Evolutionary conservation across 2,329 filamentous ascomycete species (phyloP).

Genomic region (Pseudomassariella vexata): DNA sequence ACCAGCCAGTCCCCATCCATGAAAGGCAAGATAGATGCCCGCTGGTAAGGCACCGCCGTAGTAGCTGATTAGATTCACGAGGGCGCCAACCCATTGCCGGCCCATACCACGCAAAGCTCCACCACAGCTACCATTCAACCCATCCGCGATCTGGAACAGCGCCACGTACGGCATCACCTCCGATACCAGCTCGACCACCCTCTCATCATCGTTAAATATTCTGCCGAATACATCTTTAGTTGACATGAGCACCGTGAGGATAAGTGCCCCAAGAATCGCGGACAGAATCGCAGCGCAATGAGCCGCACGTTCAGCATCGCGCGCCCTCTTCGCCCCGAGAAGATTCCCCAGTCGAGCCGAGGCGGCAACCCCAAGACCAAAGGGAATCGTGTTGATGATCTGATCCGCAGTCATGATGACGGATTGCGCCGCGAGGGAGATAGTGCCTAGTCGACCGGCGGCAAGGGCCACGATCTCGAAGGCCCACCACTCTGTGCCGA

Average conservation of each 20-base stretch:
- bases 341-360: slow-evolving; percentile 76
- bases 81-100: slow-evolving; percentile 75
- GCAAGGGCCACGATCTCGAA: slow-evolving; percentile 86
- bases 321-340: slow-evolving; percentile 61
- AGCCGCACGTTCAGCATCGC: slow-evolving; percentile 64
- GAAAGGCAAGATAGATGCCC: slow-evolving; percentile 7
- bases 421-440: slow-evolving; percentile 74
- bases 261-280: slow-evolving; percentile 59
- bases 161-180: slow-evolving; percentile 81
- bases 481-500: slow-evolving; percentile 92
- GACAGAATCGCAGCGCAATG: slow-evolving; percentile 72
- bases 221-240: slow-evolving; percentile 68
- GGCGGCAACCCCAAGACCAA: slow-evolving; percentile 78
- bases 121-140: slow-evolving; percentile 78
- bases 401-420: slow-evolving; percentile 90
- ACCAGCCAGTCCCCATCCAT: slow-evolving; percentile 32
- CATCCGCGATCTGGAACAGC: slow-evolving; percentile 85
- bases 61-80: slow-evolving; percentile 78
- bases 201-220: slow-evolving; percentile 74
- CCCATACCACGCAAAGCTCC: slow-evolving; percentile 80
- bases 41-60: slow-evolving; percentile 65
- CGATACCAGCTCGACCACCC: slow-evolving; percentile 67
- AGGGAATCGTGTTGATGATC: slow-evolving; percentile 79
- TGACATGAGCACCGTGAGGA: slow-evolving; percentile 64
- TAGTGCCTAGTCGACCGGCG: slow-evolving; percentile 72